These are phyloP conservation scores for Nicotiana knightiana DNA, from an alignment of 257 asterid genomes.

Conservation along the genomic window DNA sequence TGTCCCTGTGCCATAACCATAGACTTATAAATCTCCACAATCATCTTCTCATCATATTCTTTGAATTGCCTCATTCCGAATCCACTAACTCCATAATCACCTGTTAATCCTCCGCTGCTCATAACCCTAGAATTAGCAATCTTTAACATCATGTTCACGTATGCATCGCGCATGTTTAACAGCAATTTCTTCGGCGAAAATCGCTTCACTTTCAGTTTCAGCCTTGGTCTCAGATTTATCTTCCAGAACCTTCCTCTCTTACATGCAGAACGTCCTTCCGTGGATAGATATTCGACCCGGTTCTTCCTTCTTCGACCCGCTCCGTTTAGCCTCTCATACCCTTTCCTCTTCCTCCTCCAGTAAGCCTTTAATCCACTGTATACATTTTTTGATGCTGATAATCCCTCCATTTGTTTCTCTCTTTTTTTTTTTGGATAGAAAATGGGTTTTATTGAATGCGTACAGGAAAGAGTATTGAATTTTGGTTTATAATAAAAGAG, in stretches of 20 bases:
- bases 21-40: conserved; percentile 56
- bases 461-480: background rate
- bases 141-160: conserved; percentile 52
- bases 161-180: conserved; percentile 46
- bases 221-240: conserved; percentile 19
- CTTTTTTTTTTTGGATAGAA: too few relatives aligned
- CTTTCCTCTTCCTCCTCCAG: conserved; percentile 42
- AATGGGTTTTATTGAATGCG: background rate
- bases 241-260: conserved; percentile 39
- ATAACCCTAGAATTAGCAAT: conserved; percentile 35
- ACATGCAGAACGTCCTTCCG: conserved; percentile 6
- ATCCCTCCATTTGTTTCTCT: conserved; percentile 22
- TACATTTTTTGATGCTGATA: background rate
- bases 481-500: background rate
- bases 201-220: conserved; percentile 34
- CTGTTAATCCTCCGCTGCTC: conserved; percentile 15
- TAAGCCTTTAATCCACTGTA: conserved; percentile 38
- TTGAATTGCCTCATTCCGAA: conserved; percentile 22
- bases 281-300: background rate
- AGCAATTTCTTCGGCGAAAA: conserved; percentile 61
- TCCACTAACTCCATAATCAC: background rate
- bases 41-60: conserved; percentile 60
- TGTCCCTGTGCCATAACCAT: conserved; percentile 35
- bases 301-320: conserved; percentile 19
- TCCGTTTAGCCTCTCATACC: conserved; percentile 40